These are phyloP conservation scores for Claviceps digitariae DNA, from an alignment of 2,329 filamentous ascomycete genomes.

Conservation along the genomic window DNA sequence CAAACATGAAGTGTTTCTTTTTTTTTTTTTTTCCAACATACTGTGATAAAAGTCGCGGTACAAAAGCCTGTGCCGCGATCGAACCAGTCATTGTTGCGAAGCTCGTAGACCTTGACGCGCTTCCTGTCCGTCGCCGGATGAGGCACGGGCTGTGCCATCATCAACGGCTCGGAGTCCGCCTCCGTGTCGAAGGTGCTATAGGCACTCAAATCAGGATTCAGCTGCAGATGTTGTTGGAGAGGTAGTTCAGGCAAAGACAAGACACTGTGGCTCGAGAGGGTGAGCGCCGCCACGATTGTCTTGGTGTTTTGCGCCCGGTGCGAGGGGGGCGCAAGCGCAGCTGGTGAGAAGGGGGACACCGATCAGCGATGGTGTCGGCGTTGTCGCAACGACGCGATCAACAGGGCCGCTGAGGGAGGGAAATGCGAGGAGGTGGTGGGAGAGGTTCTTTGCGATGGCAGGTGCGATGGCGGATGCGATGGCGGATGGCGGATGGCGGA, in stretches of 20 bases:
- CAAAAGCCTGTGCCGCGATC: conserved; percentile 96
- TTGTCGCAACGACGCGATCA: neutral
- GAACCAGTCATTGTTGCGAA: conserved; percentile 98
- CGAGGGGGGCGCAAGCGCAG: conserved; percentile 7
- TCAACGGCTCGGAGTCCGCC: conserved; percentile 47
- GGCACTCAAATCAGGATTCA: conserved; percentile 37
- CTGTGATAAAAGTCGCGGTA: conserved; percentile 59
- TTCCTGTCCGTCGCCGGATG: conserved; percentile 53
- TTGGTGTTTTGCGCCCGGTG: conserved; percentile 14
- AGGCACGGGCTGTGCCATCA: conserved; percentile 61
- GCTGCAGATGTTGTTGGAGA: conserved; percentile 45
- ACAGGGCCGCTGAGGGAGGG: neutral
- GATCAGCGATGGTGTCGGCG: neutral
- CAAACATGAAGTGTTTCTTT: neutral
- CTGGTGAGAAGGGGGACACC: neutral
- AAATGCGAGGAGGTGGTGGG: neutral
- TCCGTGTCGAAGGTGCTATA: conserved; percentile 35
- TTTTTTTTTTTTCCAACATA: conserved; percentile 32
- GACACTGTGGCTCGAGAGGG: conserved; percentile 37
- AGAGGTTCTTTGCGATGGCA: conserved; percentile 2
- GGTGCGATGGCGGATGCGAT: neutral
- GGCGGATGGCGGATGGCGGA: neutral
- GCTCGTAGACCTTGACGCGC: conserved; percentile 97
- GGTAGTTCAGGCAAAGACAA: conserved; percentile 37
- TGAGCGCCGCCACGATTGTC: conserved; percentile 43